Evolutionary conservation across 2,329 filamentous ascomycete genomes (phyloP), one percentile per base, ranked within the genome.

Genomic region (Colletotrichum sp.): DNA sequence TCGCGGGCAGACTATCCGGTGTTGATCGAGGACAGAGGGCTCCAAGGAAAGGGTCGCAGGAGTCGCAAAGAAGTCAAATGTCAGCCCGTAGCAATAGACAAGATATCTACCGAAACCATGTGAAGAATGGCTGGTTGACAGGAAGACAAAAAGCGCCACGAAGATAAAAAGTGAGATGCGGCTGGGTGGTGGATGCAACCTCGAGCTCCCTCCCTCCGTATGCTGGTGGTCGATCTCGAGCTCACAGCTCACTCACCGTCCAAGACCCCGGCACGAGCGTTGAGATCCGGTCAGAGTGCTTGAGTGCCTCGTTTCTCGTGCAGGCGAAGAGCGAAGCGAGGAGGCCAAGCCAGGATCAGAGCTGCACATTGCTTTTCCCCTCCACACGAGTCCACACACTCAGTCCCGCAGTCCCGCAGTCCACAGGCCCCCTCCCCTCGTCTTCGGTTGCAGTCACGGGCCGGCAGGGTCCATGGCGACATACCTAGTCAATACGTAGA

Each of bases 271-370:
- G 60, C n/a, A 32, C 32, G 65, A 68, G 65, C 43, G 48, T 34
- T 3, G 48, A 68, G 65, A 52, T 28, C 52, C 60, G 30, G 59
- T 34, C 59, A 61, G n/a, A 32, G 48, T 43, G 43, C 28, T 28
- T 13, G 26, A 36, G 43, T 21, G 36, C 43, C 18, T 66, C 18
- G 48, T 36, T 59, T 39, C 16, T 36, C 3, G 39, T 57, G 71
- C 57, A 57, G 57, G 18, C 57, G 32, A 30, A 43, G 12, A 34
- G 72, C 72, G 68, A 74, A 71, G 72, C 72, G 68, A 74, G 68
- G 68, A 74, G 60, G 72, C 72, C 60, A 74, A 61, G n/a, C 60
- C 60, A 64, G 68, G 72, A 67, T 74, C 36, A 60, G 59, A 63
- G 59, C 48, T 66, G 67, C 72, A 48, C 26, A 48, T 67, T 30